Conservation (phyloP, 2,329 filamentous ascomycete species). For the Colletotrichum sp. region DNA sequence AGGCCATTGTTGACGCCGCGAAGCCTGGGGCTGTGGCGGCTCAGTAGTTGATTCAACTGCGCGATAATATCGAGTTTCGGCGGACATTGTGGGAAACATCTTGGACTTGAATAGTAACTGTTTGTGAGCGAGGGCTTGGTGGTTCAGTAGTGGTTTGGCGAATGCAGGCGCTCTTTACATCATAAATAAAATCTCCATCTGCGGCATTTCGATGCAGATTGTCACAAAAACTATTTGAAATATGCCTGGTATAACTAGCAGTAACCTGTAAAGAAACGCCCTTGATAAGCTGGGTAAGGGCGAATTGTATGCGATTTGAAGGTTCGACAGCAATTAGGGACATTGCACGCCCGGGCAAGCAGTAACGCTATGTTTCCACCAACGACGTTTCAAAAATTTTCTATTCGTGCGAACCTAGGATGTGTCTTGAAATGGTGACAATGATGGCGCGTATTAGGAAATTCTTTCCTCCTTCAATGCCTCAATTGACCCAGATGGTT, state of each 20-base stretch:
- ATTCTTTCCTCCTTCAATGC: no score
- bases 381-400: neutral
- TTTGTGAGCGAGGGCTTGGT: neutral
- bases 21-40: neutral
- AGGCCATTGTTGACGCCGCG: neutral
- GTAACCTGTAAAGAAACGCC: neutral
- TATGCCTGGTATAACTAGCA: neutral
- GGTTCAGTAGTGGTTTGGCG: neutral
- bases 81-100: neutral
- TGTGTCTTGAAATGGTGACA: neutral
- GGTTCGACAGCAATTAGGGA: neutral
- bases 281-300: neutral
- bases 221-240: neutral
- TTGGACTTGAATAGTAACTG: neutral
- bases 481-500: no score
- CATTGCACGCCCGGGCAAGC: neutral
- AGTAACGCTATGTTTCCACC: neutral
- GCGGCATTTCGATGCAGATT: neutral
- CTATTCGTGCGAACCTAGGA: neutral
- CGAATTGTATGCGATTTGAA: neutral
- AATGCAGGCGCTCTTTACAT: neutral
- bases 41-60: neutral
- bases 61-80: neutral
- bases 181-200: neutral
- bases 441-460: neutral